These are phyloP conservation scores for Pezizomycotina sp. DNA, from an alignment of 2,329 filamentous ascomycete genomes.

Conservation along the genomic window DNA sequence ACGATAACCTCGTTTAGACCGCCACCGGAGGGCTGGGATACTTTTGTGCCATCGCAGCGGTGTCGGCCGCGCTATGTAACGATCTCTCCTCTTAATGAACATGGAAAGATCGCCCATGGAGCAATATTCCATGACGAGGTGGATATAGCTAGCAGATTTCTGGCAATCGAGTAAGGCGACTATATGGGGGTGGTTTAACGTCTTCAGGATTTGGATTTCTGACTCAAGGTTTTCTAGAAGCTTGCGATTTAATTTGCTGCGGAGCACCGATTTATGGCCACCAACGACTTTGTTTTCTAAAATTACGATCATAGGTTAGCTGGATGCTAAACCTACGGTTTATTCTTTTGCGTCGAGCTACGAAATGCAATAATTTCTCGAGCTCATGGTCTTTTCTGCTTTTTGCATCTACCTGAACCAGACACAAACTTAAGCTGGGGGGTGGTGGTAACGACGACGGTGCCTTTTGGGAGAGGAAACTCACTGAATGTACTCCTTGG, in stretches of 20 bases:
- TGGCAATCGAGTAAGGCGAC: conserved; percentile 90
- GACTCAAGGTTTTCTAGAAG: conserved; percentile 88
- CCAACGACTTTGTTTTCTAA: conserved; percentile 61
- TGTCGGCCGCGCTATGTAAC: conserved; percentile 58
- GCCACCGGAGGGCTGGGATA: conserved; percentile 70
- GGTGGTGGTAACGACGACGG: conserved; percentile 3
- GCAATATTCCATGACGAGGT: conserved; percentile 97
- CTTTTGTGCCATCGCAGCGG: conserved; percentile 78
- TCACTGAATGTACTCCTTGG: conserved; percentile 66
- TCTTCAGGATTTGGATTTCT: conserved; percentile 91
- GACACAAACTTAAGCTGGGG: conserved; percentile 15
- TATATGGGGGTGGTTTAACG: conserved; percentile 86
- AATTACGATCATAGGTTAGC: not conserved
- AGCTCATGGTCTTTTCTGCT: not conserved
- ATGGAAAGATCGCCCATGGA: conserved; percentile 84
- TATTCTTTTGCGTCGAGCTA: not conserved
- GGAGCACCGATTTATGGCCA: conserved; percentile 95
- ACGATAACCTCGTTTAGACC: conserved; percentile 95
- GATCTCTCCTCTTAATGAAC: conserved; percentile 89
- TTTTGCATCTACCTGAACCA: not conserved
- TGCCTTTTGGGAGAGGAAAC: conserved; percentile 27
- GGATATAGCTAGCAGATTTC: conserved; percentile 73
- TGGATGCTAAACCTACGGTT: not conserved
- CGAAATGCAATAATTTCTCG: no score
- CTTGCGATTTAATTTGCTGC: conserved; percentile 82